Conservation (phyloP, 495 filamentous ascomycete genomes). For the Aspergillus kassunensis region DNA sequence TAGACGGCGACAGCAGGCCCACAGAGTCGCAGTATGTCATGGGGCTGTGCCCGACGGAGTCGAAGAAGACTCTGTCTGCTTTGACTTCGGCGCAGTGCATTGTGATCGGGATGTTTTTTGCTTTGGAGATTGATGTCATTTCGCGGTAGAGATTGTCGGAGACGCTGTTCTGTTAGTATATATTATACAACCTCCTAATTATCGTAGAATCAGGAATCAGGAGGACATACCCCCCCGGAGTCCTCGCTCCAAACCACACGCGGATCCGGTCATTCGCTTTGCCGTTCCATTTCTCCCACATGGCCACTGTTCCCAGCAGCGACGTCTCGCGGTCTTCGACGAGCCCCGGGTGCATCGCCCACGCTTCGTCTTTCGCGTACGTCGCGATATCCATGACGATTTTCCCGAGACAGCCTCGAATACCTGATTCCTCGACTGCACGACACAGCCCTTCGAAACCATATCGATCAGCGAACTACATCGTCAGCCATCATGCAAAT, state of each 20-base stretch:
- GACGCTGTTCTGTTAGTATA: constrained; percentile 24
- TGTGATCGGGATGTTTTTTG: constrained; percentile 39
- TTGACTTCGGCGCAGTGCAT: constrained; percentile 42
- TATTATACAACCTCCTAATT: too few species aligned
- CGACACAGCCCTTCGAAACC: constrained; percentile 44
- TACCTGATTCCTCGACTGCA: constrained; percentile 46
- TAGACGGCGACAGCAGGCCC: constrained; percentile 34
- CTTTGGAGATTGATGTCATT: constrained; percentile 40
- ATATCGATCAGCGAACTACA: constrained; percentile 43
- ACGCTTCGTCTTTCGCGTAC: constrained; percentile 43
- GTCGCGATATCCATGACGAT: constrained; percentile 37
- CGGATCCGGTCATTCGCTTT: constrained; percentile 42
- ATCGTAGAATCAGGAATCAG: constrained; percentile 1
- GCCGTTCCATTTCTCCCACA: constrained; percentile 49
- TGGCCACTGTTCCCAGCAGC: constrained; percentile 36
- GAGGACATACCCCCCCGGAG: constrained; percentile 41
- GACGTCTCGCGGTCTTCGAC: constrained; percentile 44
- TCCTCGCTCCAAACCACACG: constrained; percentile 50
- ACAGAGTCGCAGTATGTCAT: constrained; percentile 42
- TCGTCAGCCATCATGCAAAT: background rate
- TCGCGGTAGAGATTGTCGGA: constrained; percentile 43
- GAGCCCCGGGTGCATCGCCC: constrained; percentile 49
- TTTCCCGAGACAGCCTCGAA: constrained; percentile 45
- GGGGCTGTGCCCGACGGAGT: constrained; percentile 36
- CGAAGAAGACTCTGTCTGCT: constrained; percentile 40